Base-by-base conservation (phyloP, 495 filamentous ascomycete genomes). In the Lichenothelia convexa region DNA sequence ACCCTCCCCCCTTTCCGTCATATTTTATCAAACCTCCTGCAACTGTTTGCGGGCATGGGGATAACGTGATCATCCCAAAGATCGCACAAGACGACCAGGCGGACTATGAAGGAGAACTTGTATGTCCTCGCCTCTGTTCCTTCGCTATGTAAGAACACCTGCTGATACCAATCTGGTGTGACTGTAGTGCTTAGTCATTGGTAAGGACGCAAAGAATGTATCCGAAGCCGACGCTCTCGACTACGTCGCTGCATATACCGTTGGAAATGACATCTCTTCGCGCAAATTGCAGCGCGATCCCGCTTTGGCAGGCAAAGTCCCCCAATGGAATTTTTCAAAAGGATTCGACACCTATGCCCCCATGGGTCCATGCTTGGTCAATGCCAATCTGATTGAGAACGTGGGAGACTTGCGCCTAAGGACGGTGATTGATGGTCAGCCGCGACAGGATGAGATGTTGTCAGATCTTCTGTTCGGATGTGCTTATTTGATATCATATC, bases 31-130 rank as follows among this genome's bases (percentile, higher is more conserved):
- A 70, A 39, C 57, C 66, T 5, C 40, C 41, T 31, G 63, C 66
- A 2, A 54, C 54, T 22, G 41, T 68, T 4, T 38, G 48, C 18
- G 64, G 62, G 41, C 63, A 65, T 33, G 47, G 49, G 6, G 45
- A 39, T 5, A 42, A 58, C 11, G 57, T 67, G 0, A 37, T 50
- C 3, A 63, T 70, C 39, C 65, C 66, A 0, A 57, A 57, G 30
- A 59, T 70, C 19, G 59, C 55, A 0, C 65, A 70, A 45, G 52
- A 67, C 35, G 48, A 57, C 8, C 60, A 64, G 39, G 59, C 57
- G 3, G 65, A 70, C 35, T 70, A 70, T 42, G 65, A 70, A 42
- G 63, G 65, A 34, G 66, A 70, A 41, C 50, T 70, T 17, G 60
- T 62, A 34, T 23, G 18, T 19, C 27, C 26, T n/a, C n/a, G n/a